Evolutionary conservation across 2,329 filamentous ascomycete species (phyloP), one percentile per base, ranked within the genome.

Genomic region (Clarireedia sp.): DNA sequence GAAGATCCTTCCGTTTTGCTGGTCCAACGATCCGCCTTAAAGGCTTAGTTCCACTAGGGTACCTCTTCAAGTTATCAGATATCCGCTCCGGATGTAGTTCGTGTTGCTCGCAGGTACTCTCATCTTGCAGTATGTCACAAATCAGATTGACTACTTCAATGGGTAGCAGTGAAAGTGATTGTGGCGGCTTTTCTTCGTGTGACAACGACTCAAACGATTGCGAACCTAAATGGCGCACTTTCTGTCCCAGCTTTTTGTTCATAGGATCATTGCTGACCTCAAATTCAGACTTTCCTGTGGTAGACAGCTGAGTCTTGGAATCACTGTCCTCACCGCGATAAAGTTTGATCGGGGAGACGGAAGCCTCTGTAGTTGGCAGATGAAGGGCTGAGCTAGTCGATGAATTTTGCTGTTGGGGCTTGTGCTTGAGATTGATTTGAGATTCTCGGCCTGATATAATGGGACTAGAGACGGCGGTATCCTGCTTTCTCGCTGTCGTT

Each of bases 71-170:
- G 37, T 26, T 56, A 16, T 59, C 50, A 16, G 17, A 59, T 52
- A 61, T 56, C 33, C 9, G 55, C n/a, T 47, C 56, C 16, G 61
- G 77, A 40, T 76, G 72, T 2, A 79, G 66, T 40, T 76, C 63
- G 59, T 77, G 75, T 14, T 69, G 71, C 64, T 85, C 81, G 6
- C 64, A 69, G 5, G 77, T 82, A 6, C 70, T 67, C 60, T 85
- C 81, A 52, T 80, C 74, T 62, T 82, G 76, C 16, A 84, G 73
- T 2, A 82, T 71, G 62, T 84, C 77, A 61, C 81, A 85, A 19
- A 85, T 71, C 59, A 85, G 78, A 54, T 83, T 76, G 36, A 86
- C 73, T 1, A 81, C 68, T 38, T 81, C 77, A 3, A 79, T 71
- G 55, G 77, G 77, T 3, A 87, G 71, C 2, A 69, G 71, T 0